A percentile compares a stretch with the other conserved stretches of the same genome.
phyloP scores from a whole-genome alignment of 2,329 filamentous ascomycete species.

The Periconia sp. region DNA sequence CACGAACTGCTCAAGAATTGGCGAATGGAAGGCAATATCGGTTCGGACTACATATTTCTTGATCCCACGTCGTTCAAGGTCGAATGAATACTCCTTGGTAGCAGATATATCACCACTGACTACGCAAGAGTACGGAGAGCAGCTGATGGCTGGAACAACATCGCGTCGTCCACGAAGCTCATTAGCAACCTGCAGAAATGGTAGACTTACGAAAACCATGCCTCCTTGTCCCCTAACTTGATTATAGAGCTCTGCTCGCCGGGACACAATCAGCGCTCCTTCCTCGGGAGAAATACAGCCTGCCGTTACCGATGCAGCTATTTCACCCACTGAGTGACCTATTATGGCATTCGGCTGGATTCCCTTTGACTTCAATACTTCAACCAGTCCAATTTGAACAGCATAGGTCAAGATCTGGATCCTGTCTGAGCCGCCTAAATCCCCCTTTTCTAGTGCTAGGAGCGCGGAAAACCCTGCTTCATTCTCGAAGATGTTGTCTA shows the following conservation, averaged over 20 bases:
- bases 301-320: slow-evolving; percentile 47
- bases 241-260: slow-evolving; percentile 41
- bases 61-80: slow-evolving; percentile 28
- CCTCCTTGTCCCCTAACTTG: slow-evolving; percentile 37
- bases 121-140: slow-evolving; percentile 46
- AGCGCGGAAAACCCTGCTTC: slow-evolving; percentile 28
- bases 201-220: slow-evolving; percentile 41
- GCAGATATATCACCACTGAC: slow-evolving; percentile 34
- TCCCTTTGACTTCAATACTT: slow-evolving; percentile 38
- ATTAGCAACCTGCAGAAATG: slow-evolving; percentile 30
- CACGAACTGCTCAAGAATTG: slow-evolving; percentile 40
- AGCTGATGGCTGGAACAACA: slow-evolving; percentile 43
- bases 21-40: slow-evolving; percentile 52
- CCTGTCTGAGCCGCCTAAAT: slow-evolving; percentile 33
- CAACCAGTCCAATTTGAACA: slow-evolving; percentile 44
- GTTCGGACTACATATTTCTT: slow-evolving; percentile 47
- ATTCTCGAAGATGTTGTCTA: slow-evolving; percentile 29
- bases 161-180: slow-evolving; percentile 28
- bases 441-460: slow-evolving; percentile 16
- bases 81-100: slow-evolving; percentile 24
- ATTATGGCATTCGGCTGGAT: slow-evolving; percentile 45
- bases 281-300: slow-evolving; percentile 42
- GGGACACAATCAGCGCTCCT: slow-evolving; percentile 44
- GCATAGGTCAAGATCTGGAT: slow-evolving; percentile 45
- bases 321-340: slow-evolving; percentile 53